Base-by-base conservation (phyloP, 163 green algal genomes). In the Coccomyxa subellipsoidea region DNA sequence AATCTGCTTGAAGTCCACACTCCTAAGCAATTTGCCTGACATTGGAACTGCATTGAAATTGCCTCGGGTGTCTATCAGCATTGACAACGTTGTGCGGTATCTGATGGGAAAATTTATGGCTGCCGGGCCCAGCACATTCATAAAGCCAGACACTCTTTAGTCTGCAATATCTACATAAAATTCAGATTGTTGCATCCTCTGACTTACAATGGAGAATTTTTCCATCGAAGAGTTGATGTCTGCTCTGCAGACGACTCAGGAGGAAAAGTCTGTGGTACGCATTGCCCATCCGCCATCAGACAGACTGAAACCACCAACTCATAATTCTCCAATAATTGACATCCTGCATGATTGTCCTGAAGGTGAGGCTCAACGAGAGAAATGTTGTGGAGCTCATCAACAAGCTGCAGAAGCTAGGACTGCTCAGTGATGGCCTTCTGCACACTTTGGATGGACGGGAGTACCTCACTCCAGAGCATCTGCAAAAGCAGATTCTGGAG, bases 331-430 rank as follows among this genome's bases (percentile, higher is more conserved):
- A n/a, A n/a, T n/a, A n/a, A n/a, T n/a, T n/a, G n/a, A n/a, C n/a
- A n/a, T n/a, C n/a, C n/a, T n/a, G n/a, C n/a, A n/a, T n/a, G n/a
- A n/a, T n/a, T n/a, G n/a, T n/a, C 12, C 12, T 82, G n/a, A 85
- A 95, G 75, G 84, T 89, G 0, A 83, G 92, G 27, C 88, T 99
- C 2, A 96, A 90, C 3, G 96, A 99, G 78, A 83, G 96, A 29
- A 99, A 98, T 79, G 90, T 98, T 23, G 91, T 99, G 27, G 96
- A 99, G 84, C 87, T 99, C 54, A 90, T 99, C 7, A 93, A 89
- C 80, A 98, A 98, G 88, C 88, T 99, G 4, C 92, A 93, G 77
- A 76, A 92, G 77, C 77, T 93, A 38, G 88, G 87, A 23, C 76
- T 96, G 53, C 80, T 97, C 35, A 89, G 82, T 0, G 87, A 92